Base-by-base conservation (phyloP, 306 rosid genomes). In the Ammopiptanthus mongolicus region DNA sequence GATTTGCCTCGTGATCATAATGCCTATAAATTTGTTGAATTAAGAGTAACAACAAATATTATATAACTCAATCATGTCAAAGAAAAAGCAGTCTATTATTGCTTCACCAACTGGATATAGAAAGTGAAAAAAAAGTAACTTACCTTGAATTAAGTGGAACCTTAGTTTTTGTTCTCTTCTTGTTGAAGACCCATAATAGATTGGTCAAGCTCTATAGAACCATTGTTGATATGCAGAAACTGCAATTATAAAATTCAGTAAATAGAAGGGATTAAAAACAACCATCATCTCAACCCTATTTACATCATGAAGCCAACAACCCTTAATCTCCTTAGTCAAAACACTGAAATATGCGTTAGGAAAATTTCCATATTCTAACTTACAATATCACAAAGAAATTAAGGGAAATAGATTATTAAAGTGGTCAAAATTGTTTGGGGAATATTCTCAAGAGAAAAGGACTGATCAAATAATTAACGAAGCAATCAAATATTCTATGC, bases 141-240 rank as follows among this genome's bases (percentile, higher is more conserved):
- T 73, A 83, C 99, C 93, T 95, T 65, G 97, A 95, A 92, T 95
- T 95, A 56, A 95, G 99, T 64, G 99, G 97, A 87, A 92, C 96
- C 87, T 92, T 95, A 46, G 88, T 86, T 84, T 90, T 92, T 80
- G n/a, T 95, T 92, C 15, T 97, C 99, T 65, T 95, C 97, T 85
- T 87, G 93, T 81, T 90, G 97, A 76, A 58, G 82, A 55, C 99
- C 97, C 97, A 92, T 87, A 77, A 92, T 71, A 39, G 99, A 88
- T 64, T 97, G 75, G 79, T 92, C 99, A 73, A 95, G 89, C 91
- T 95, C 99, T 62, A 92, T 89, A 22, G 99, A 84, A 60, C 99
- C 99, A 90, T 89, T 95, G 69, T 82, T 87, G 64, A 95, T 80
- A 74, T 84, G 88, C 84, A 95, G 81, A 86, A 90, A 71, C 99